Evolutionary conservation across 2,329 filamentous ascomycete species (phyloP), one percentile per base, ranked within the genome.

Genomic region (Paraconiothyrium brasiliense): DNA sequence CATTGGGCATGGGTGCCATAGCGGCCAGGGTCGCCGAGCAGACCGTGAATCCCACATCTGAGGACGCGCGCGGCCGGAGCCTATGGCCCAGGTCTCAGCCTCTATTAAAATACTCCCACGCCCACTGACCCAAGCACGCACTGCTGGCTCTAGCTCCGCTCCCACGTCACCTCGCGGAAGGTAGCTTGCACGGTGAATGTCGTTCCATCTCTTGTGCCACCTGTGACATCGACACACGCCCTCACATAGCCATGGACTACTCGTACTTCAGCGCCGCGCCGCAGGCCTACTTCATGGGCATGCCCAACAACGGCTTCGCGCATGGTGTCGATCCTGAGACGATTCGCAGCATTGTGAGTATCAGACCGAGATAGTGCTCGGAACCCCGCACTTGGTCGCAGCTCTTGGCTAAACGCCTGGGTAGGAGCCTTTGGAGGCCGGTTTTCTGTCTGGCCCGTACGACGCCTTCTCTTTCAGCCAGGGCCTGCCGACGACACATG

Each of bases 201-300:
- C 20, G 20, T 10, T 37, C 16, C 32, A 1, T 51, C 48, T 51
- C 48, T 37, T 22, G 32, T 24, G 37, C 48, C 56, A 24, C 43
- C 52, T 43, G 51, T 43, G 22, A 16, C 22, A 34, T 49, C 32
- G 59, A 35, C 58, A 20, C 48, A 35, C 24, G 43, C 59, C 32
- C 16, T 46, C 10, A 20, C 35, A 13, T 10, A 59, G 46, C 67
- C 55, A 88, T 89, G 86, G 85, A 88, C 68, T 88, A 86, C 74
- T 80, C 82, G 57, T 87, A 85, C 74, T 88, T 84, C 74, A 86
- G 82, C 54, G 70, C 80, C 20, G 76, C 79, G 37, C 74, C 74
- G 44, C 83, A 83, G 65, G 75, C 81, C 44, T 87, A 65, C 58
- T 84, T 84, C 63, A 79, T 84, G 54, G 81, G 81, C 55, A 75